Conservation (phyloP, 441 rosid genomes). For the Euphorbia schlechtendalii region DNA sequence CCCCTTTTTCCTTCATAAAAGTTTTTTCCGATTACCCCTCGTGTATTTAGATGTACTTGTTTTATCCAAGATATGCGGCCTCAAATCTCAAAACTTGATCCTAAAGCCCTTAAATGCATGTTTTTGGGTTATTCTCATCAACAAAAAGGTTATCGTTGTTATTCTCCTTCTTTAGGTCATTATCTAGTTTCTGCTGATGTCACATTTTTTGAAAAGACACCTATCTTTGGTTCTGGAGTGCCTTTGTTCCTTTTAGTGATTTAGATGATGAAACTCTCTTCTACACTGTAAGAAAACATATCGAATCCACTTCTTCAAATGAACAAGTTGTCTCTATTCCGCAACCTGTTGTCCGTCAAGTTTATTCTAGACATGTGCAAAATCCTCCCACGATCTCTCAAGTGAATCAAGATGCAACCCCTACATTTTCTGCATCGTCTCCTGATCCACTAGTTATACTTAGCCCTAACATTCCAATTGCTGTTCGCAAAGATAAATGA, state of each 20-base stretch:
- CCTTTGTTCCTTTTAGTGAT: not conserved
- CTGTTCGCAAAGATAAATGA: not conserved
- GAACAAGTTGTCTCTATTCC: not conserved
- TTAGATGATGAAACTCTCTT: not conserved
- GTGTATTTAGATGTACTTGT: not conserved
- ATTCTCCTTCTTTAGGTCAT: not conserved
- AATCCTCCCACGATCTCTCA: not conserved
- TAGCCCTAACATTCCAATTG: not conserved
- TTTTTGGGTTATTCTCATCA: not conserved
- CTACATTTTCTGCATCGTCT: not conserved
- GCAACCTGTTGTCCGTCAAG: not conserved
- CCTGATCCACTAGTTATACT: not conserved
- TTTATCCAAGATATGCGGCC: not conserved
- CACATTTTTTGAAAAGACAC: not conserved
- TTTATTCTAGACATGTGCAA: not conserved
- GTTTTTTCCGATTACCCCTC: no score
- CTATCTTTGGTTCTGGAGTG: not conserved
- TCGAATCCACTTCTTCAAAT: no score
- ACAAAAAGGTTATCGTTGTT: not conserved
- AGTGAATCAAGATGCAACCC: not conserved
- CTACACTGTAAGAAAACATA: not conserved
- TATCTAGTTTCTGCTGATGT: not conserved
- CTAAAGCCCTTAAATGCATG: not conserved
- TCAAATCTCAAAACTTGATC: not conserved
- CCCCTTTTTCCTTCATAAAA: no score